Base-by-base conservation (phyloP, 768 basidiomycete species). In the Mycena belliarum region DNA sequence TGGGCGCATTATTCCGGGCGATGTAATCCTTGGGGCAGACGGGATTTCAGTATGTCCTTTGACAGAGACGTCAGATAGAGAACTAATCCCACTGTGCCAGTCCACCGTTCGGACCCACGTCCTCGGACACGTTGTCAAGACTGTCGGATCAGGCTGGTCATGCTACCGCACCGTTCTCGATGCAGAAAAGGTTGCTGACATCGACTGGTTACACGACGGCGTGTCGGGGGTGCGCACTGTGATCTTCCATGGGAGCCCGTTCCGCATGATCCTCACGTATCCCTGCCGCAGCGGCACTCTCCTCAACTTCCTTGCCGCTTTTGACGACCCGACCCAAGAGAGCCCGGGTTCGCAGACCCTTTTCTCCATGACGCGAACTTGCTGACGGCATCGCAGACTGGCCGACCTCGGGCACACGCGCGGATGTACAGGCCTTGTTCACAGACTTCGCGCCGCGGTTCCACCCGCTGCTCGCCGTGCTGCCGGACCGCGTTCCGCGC, bases 171-270 rank as follows among this genome's bases (percentile, higher is more conserved):
- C 41, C 0, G 6, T 59, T 6, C 7, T 59, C 24, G 47, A 53
- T 0, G 33, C 52, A 33, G 26, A 26, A 1, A 28, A 32, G 18
- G 16, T 59, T 28, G 25, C 21, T 79, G 51, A 32, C 7, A 28
- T 9, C 1, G 42, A 6, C 18, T 60, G 58, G 58, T 8, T 60
- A 2, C 10, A 23, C 7, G 48, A 55, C 12, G n/a, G 33, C 32
- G 58, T 3, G 6, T 33, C 1, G 12, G 24, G 6, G 52, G 48
- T 8, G 21, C 46, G 29, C 38, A 45, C 1, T 48, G 25, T 6
- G 9, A 6, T 12, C 29, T 32, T 6, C 21, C 7, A 15, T 15
- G 26, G 23, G 7, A 0, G 24, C 26, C 38, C 24, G 3, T 29
- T 29, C 33, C 40, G 42, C 23, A 11, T 21, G 24, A 6, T 53